Base-by-base conservation (phyloP, 805 yeast species). In the Myxozyma geophila region DNA sequence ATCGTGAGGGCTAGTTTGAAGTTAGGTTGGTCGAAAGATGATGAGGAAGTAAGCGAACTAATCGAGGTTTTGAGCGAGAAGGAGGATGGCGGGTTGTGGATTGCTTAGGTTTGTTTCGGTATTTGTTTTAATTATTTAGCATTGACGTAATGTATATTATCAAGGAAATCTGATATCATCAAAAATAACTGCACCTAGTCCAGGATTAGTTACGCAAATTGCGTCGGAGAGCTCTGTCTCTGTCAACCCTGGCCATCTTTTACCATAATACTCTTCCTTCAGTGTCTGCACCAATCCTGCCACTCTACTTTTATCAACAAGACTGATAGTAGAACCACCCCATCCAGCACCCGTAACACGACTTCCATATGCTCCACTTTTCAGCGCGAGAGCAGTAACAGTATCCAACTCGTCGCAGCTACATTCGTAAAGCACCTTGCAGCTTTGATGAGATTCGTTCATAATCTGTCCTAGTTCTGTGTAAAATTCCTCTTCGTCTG, bases 281-380 rank as follows among this genome's bases (percentile, higher is more conserved):
- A 87, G 76, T 0, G 87, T 85, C 2, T 67, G 60, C 10, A 75
- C 73, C 36, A 85, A 77, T 1, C 59, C 58, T 0, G 71, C 73
- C 10, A 81, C 75, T 63, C 77, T 80, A 63, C 79, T 79, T 49
- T 52, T 55, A 17, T 15, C 52, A 10, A 87, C 83, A 60, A 87
- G 74, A 71, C 87, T 89, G n/a, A 87, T 88, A 0, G 88, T 80
- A 37, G 87, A 84, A 6, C 92, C 92, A 40, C 92, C 92, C 81
- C 86, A 87, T 3, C 92, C 92, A 19, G 92, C 92, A 35, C 92
- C 92, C 9, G 92, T 87, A n/a, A 86, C 80, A 59, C 92, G 79
- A 0, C 89, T 84, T 17, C 92, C 92, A 63, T 75, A 79, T 0
- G 89, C 78, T 2, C 91, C 92, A 64, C 82, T 79, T 1, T 67